Evolutionary conservation across 129 eudicot species (phyloP).

Genomic region (Erigeron canadensis): DNA sequence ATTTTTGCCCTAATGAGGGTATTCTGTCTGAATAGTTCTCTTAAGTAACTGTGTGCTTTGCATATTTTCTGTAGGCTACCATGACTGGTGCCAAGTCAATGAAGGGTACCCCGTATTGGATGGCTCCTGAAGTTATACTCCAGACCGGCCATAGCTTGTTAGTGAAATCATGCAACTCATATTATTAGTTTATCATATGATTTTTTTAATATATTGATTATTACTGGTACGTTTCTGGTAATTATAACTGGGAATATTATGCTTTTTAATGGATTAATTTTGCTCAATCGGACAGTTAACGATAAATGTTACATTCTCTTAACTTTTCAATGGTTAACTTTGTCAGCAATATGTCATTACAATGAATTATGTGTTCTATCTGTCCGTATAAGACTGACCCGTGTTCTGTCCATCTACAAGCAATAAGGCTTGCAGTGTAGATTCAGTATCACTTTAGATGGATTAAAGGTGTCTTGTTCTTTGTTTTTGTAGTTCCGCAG

Average conservation of each 20-base stretch:
- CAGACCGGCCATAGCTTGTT: constrained; percentile 98
- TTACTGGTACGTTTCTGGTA: constrained; percentile 9
- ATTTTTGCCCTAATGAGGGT: background rate
- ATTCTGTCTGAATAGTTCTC: background rate
- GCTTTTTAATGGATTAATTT: background rate
- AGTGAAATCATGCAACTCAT: constrained; percentile 39
- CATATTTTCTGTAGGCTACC: constrained; percentile 65
- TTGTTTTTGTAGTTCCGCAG: constrained; percentile 71
- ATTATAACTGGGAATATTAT: background rate
- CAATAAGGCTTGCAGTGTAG: too few species aligned
- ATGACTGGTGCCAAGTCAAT: constrained; percentile 98
- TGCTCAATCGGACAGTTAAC: background rate
- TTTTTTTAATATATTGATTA: background rate
- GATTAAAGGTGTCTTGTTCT: background rate
- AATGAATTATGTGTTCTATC: background rate
- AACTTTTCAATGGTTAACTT: too few species aligned
- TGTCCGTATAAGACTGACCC: too few species aligned
- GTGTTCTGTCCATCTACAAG: too few species aligned
- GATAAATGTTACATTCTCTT: background rate
- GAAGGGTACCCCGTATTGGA: constrained; percentile 99
- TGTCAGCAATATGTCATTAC: background rate
- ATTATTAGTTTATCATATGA: constrained; percentile 2
- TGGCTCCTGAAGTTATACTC: constrained; percentile 99
- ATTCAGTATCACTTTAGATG: background rate
- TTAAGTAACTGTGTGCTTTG: constrained; percentile 12